Evolutionary conservation across 306 rosid species (phyloP).

Genomic region (Castanospermum australe): DNA sequence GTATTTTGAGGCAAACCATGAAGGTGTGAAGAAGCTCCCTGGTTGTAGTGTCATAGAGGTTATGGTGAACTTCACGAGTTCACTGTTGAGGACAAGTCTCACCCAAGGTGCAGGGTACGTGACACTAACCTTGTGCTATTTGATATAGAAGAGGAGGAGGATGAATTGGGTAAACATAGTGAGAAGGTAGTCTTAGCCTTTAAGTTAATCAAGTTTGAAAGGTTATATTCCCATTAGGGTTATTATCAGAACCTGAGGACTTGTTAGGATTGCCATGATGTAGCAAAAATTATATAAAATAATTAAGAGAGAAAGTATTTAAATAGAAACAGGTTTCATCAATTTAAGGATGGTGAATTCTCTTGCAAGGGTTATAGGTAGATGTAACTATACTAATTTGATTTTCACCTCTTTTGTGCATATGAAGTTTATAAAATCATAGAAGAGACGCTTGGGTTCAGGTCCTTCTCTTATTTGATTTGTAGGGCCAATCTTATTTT

Average conservation of each 20-base stretch:
- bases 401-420: too few species aligned
- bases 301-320: slow-evolving; percentile 36
- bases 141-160: slow-evolving; percentile 52
- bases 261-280: slow-evolving; percentile 54
- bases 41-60: slow-evolving; percentile 59
- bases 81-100: slow-evolving; percentile 47
- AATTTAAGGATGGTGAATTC: slow-evolving; percentile 44
- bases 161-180: slow-evolving; percentile 31
- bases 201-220: slow-evolving; percentile 34
- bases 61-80: slow-evolving; percentile 60
- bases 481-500: background rate
- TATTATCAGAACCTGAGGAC: slow-evolving; percentile 52
- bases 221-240: slow-evolving; percentile 38
- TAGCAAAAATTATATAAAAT: slow-evolving; percentile 35
- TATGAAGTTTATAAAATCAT: too few species aligned
- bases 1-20: slow-evolving; percentile 41
- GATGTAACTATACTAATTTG: background rate
- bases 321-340: slow-evolving; percentile 53
- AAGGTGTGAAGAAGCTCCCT: slow-evolving; percentile 48
- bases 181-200: slow-evolving; percentile 57
- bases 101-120: slow-evolving; percentile 46
- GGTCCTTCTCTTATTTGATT: too few species aligned
- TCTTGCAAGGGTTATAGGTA: slow-evolving; percentile 53
- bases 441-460: too few species aligned
- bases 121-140: slow-evolving; percentile 42